Conservation (phyloP, 129 eudicot species). For the Arctium lappa region DNA sequence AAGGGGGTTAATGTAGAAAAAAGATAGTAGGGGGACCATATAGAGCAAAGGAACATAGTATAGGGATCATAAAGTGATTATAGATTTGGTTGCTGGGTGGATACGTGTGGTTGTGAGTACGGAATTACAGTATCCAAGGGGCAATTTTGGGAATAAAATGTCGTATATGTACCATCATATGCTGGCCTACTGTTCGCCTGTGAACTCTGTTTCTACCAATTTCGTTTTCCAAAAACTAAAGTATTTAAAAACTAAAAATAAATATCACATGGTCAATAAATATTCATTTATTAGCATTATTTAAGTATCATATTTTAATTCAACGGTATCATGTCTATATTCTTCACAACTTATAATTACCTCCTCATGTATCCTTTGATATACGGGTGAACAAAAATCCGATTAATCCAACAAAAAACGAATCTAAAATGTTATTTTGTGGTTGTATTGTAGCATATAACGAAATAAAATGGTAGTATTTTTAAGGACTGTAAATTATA, state of each 20-base stretch:
- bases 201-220: constrained; percentile 25
- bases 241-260: background rate
- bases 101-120: constrained; percentile 25
- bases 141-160: constrained; percentile 10
- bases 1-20: background rate
- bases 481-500: too few species aligned
- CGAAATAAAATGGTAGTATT: background rate
- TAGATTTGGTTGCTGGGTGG: background rate
- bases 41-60: background rate
- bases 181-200: constrained; percentile 24
- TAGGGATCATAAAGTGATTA: background rate
- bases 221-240: background rate
- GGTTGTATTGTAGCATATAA: too few species aligned
- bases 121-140: constrained; percentile 18
- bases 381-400: too few species aligned
- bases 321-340: background rate
- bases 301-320: too few species aligned
- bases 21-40: background rate
- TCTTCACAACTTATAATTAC: background rate
- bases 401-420: too few species aligned
- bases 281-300: background rate
- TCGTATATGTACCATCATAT: constrained; percentile 17
- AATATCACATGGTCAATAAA: background rate
- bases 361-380: too few species aligned
- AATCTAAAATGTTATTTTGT: too few species aligned